Base-by-base conservation (phyloP, 495 filamentous ascomycete species). In the Aspergillus asperescens region DNA sequence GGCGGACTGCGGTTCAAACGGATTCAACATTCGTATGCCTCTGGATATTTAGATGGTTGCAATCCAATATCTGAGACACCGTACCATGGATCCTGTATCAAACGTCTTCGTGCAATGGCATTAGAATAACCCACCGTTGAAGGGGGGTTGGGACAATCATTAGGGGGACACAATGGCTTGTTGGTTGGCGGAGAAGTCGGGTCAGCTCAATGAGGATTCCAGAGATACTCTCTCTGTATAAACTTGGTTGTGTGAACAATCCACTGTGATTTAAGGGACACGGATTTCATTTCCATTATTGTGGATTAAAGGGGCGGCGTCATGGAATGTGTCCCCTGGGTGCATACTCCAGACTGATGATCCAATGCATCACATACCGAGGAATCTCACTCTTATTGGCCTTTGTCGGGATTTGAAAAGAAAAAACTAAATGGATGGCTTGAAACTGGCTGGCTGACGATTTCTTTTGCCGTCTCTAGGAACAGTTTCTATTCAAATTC, bases 321-420 rank as follows among this genome's bases (percentile, higher is more conserved):
- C 13, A 15, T 13, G 23, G 44, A 53, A 55, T 57, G 56, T 50
- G 40, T 55, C 41, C 38, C 24, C 37, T 32, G 24, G 41, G 48
- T 49, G 47, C 61, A 61, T 61, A 51, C 47, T 54, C 53, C 18
- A 34, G 24, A 41, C 28, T n/a, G 50, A 51, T 40, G 45, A 57
- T 56, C 54, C 38, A 43, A 52, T 25, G 39, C 52, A 24, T 57
- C 50, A 56, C 55, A 60, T 55, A 53, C 49, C 41, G 29, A 28
- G 23, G 35, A 58, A 51, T 59, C 47, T 53, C 40, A 20, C 34
- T 27, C 29, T 35, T 45, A 37, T 28, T 49, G 48, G 31, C 32
- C 38, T 28, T 44, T 35, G 5, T 29, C 29, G 27, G 38, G 37
- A 44, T 18, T 34, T 42, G 18, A 15, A 23, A 42, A 42, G 50